phyloP scores from a whole-genome alignment of 2,329 filamentous ascomycete species.

The Monascus ruber region DNA sequence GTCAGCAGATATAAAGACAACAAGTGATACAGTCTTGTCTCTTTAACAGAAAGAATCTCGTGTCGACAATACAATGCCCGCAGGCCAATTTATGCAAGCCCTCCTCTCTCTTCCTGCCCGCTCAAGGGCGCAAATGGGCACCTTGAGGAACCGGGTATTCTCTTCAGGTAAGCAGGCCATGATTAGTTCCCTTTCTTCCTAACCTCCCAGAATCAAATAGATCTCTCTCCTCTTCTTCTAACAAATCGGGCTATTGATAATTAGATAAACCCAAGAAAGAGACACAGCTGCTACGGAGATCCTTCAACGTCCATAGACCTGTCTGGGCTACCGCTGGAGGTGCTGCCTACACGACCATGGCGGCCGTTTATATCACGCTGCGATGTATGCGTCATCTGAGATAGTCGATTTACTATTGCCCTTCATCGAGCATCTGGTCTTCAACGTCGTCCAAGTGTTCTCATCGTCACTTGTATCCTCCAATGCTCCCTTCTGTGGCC shows the following conservation, averaged over 20 bases:
- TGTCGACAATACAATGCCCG: not conserved
- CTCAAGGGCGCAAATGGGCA: constrained; percentile 8
- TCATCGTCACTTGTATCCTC: no score
- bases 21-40: no score
- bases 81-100: constrained; percentile 10
- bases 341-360: constrained; percentile 20
- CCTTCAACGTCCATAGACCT: constrained; percentile 20
- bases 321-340: constrained; percentile 22
- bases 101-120: constrained; percentile 9
- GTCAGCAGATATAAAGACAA: no score
- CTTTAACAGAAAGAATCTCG: no score
- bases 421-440: no score
- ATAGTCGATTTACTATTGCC: not conserved
- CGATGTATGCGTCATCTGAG: constrained; percentile 16
- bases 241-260: not conserved
- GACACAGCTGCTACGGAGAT: constrained; percentile 16
- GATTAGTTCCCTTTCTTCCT: no score
- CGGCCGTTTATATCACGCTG: constrained; percentile 20
- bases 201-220: no score
- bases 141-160: constrained; percentile 9
- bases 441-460: no score
- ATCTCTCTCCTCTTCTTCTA: not conserved
- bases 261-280: constrained; percentile 17
- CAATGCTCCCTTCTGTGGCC: no score
- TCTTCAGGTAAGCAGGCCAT: constrained; percentile 7